These are phyloP conservation scores for Diutina ranongensis DNA, from an alignment of 1,139 yeast genomes.

Conservation along the genomic window DNA sequence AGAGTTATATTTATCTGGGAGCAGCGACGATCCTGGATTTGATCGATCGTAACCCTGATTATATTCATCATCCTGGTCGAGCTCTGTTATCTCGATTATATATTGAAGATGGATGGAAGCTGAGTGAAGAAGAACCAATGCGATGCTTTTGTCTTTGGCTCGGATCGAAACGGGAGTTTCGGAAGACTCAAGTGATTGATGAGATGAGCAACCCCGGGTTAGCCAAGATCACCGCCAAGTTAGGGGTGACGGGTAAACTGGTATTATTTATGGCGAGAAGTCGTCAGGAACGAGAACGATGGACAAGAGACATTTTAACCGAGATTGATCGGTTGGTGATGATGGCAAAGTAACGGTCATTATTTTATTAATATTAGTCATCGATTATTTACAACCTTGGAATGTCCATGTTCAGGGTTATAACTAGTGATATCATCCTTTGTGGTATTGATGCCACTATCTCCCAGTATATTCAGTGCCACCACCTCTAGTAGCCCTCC, in stretches of 20 bases:
- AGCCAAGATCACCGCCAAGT: conserved; percentile 32
- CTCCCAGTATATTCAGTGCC: not conserved
- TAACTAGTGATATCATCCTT: not conserved
- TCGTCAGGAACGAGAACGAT: conserved; percentile 68
- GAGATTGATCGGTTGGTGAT: conserved; percentile 44
- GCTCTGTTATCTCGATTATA: conserved; percentile 59
- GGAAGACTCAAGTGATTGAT: conserved; percentile 8
- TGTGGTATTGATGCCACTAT: not conserved
- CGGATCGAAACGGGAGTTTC: conserved; percentile 45
- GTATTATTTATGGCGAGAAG: conserved; percentile 74
- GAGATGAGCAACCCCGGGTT: conserved; percentile 28
- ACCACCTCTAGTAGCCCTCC: not conserved
- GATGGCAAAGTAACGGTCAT: too few relatives aligned
- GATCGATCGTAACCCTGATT: conserved; percentile 32
- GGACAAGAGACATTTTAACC: conserved; percentile 58
- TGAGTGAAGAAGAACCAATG: conserved; percentile 60
- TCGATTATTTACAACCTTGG: not conserved
- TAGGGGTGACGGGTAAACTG: conserved; percentile 60
- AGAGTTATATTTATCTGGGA: conserved; percentile 73
- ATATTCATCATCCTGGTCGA: conserved; percentile 41
- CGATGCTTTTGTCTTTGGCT: conserved; percentile 81
- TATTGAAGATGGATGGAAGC: conserved; percentile 66
- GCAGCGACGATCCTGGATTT: conserved; percentile 46
- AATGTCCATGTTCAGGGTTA: not conserved
- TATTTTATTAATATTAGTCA: not conserved